Evolutionary conservation across 257 asterid genomes (phyloP).

Genomic region (Nicotiana benthamiana): DNA sequence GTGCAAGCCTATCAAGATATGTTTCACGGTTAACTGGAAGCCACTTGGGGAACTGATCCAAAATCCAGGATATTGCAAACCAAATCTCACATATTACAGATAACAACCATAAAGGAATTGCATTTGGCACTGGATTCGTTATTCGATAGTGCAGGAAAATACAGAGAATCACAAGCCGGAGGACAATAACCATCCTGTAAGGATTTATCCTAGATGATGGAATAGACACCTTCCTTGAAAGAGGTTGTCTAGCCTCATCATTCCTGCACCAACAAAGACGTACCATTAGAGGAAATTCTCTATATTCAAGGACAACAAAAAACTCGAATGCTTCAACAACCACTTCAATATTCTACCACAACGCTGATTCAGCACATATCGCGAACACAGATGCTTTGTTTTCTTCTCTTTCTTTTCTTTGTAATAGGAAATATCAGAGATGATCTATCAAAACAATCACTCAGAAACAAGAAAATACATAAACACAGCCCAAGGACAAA

Average conservation of each 20-base stretch:
- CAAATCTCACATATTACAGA: conserved; percentile 98
- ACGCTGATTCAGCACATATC: not conserved
- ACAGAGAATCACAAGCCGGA: conserved; percentile 78
- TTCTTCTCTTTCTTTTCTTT: not conserved
- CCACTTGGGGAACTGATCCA: conserved; percentile 99
- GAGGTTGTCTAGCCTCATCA: conserved; percentile 98
- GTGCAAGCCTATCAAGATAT: conserved; percentile 92
- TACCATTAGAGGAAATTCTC: not conserved
- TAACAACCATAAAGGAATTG: conserved; percentile 80
- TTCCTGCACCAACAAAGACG: conserved; percentile 47
- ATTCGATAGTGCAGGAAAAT: conserved; percentile 89
- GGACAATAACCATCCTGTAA: conserved; percentile 91
- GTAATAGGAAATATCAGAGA: not conserved
- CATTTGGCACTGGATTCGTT: conserved; percentile 90
- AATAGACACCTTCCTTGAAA: conserved; percentile 94
- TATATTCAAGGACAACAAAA: not conserved
- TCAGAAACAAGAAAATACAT: not conserved
- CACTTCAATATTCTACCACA: not conserved
- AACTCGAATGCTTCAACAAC: not conserved
- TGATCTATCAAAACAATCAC: conserved; percentile 5
- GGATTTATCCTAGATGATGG: conserved; percentile 96
- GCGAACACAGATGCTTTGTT: not conserved
- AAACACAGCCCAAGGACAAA: not conserved
- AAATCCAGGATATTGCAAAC: conserved; percentile 97
- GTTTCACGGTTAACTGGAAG: conserved; percentile 96